phyloP scores from a whole-genome alignment of 345 rosid genomes.

The Turnera subulata region DNA sequence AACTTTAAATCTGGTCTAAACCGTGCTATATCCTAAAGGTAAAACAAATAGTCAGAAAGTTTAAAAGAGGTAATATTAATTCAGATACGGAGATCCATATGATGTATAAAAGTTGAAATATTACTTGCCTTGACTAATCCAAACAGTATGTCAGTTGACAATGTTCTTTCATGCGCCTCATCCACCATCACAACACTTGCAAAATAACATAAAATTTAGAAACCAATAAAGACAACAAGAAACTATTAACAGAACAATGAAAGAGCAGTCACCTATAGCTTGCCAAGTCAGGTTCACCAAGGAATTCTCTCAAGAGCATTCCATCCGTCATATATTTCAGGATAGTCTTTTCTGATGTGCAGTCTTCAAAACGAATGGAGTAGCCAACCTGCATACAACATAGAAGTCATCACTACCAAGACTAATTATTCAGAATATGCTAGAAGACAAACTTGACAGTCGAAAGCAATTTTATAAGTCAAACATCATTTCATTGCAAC shows the following conservation, averaged over 20 bases:
- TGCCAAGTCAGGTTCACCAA: constrained; percentile 90
- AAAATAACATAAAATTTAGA: constrained; percentile 13
- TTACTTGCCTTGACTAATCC: constrained; percentile 91
- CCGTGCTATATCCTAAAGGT: constrained; percentile 69
- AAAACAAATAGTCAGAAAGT: not conserved
- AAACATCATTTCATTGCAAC: too few relatives aligned
- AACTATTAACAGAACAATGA: not conserved
- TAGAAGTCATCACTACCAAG: constrained; percentile 12
- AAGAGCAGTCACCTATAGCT: constrained; percentile 60
- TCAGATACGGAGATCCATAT: not conserved
- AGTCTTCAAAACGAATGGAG: constrained; percentile 96
- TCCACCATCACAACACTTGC: constrained; percentile 88
- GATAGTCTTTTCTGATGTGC: constrained; percentile 92
- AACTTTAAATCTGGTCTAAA: constrained; percentile 82
- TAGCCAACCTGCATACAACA: constrained; percentile 69
- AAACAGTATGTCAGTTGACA: constrained; percentile 92
- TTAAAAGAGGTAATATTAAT: not conserved
- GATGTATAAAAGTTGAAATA: not conserved
- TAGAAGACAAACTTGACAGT: too few relatives aligned
- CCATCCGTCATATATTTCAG: constrained; percentile 97
- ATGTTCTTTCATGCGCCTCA: constrained; percentile 98
- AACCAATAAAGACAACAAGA: not conserved
- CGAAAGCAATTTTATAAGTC: too few relatives aligned
- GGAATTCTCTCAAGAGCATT: constrained; percentile 88
- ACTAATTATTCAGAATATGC: not conserved